A percentile compares a stretch with the other conserved stretches of the same genome.
phyloP scores from a whole-genome alignment of 169 alveolate species.

The Plasmodium chabaudi region DNA sequence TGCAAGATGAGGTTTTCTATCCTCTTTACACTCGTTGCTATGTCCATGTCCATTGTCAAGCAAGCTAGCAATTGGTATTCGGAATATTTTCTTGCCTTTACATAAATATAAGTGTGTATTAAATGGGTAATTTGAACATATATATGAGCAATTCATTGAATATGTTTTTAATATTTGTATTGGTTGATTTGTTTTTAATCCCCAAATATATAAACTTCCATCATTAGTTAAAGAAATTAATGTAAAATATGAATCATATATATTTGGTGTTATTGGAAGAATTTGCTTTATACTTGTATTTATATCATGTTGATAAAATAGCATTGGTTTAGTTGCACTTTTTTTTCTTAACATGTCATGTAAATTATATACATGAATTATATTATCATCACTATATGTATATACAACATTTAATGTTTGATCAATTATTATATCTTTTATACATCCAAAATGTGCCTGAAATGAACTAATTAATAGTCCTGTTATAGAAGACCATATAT shows the following conservation, averaged over 20 bases:
- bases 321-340: constrained; percentile 21
- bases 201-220: constrained; percentile 61
- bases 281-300: constrained; percentile 68
- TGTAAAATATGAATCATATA: constrained; percentile 39
- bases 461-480: constrained; percentile 67
- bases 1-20: neutral
- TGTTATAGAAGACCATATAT: constrained; percentile 58
- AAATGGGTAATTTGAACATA: constrained; percentile 69
- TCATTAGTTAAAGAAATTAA: constrained; percentile 45
- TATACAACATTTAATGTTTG: constrained; percentile 48
- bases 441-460: constrained; percentile 69
- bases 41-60: neutral
- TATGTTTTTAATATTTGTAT: constrained; percentile 51
- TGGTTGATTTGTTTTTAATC: constrained; percentile 50
- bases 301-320: constrained; percentile 66
- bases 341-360: constrained; percentile 64
- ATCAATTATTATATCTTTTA: constrained; percentile 69
- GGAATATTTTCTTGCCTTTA: constrained; percentile 58
- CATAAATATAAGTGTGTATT: constrained; percentile 73
- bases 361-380: constrained; percentile 68
- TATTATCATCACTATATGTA: constrained; percentile 73
- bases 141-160: constrained; percentile 35
- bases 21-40: neutral
- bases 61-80: constrained; percentile 34
- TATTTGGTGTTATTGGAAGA: constrained; percentile 49